Conservation (phyloP, 768 basidiomycete genomes). For the Cystofilobasidium ferigula region DNA sequence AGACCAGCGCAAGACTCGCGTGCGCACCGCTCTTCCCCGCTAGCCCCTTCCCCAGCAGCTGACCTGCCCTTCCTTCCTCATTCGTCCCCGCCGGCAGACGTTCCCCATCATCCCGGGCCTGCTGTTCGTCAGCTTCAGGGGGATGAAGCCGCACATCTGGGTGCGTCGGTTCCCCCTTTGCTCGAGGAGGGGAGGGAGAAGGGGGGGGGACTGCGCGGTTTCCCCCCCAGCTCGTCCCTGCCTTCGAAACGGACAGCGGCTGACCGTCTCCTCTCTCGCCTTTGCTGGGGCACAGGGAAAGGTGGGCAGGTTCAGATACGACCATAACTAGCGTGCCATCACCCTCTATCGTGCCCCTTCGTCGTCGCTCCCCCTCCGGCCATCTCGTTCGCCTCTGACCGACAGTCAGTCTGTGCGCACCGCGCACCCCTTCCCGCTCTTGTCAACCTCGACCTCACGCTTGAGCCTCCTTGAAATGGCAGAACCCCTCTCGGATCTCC, state of each 20-base stretch:
- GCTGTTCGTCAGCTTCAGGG: neutral
- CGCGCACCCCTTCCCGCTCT: no score
- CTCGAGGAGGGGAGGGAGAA: no score
- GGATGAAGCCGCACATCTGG: conserved; percentile 15
- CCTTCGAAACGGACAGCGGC: neutral
- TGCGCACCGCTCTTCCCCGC: neutral
- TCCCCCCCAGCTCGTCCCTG: no score
- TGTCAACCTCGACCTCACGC: no score
- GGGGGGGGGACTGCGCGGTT: no score
- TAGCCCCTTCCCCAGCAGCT: neutral
- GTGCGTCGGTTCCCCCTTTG: neutral
- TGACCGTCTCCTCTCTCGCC: neutral
- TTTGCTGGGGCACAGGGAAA: neutral
- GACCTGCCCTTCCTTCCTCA: neutral
- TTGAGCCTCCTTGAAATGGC: no score
- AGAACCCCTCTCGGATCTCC: no score
- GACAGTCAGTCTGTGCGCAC: no score
- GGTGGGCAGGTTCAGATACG: conserved; percentile 18
- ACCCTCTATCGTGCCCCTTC: no score
- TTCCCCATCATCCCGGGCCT: conserved; percentile 11
- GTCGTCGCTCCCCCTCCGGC: no score
- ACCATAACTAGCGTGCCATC: conserved; percentile 17
- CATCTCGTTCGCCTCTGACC: no score
- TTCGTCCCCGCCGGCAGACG: neutral
- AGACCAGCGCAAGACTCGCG: neutral